Evolutionary conservation across 1,284 basidiomycete genomes (phyloP).

Genomic region (Golubevia pallescens): DNA sequence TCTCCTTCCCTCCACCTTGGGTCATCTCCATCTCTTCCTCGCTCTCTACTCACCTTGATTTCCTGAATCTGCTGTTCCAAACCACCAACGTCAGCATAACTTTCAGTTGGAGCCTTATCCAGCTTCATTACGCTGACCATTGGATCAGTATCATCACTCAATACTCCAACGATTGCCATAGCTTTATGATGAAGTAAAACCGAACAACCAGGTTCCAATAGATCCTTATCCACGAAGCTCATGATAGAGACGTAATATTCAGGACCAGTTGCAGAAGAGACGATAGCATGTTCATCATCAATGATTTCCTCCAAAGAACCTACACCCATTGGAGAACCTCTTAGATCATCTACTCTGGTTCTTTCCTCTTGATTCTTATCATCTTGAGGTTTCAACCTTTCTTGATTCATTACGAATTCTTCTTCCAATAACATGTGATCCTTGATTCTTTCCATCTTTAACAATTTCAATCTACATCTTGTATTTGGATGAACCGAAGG

Average conservation of each 20-base stretch:
- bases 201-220: conserved; percentile 93
- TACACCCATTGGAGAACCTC: conserved; percentile 95
- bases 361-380: conserved; percentile 96
- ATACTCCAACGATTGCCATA: conserved; percentile 90
- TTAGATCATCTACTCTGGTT: conserved; percentile 89
- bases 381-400: conserved; percentile 72
- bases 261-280: conserved; percentile 90
- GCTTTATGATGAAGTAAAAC: conserved; percentile 96
- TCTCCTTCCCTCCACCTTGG: too few species aligned
- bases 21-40: too few species aligned
- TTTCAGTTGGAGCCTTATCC: conserved; percentile 97
- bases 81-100: conserved; percentile 97
- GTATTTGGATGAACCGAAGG: conserved; percentile 93
- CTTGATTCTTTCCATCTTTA: conserved; percentile 97
- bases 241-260: conserved; percentile 99
- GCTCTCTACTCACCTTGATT: conserved; percentile 90
- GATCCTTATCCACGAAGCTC: conserved; percentile 98
- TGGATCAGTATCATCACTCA: conserved; percentile 95
- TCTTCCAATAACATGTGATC: conserved; percentile 97
- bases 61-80: conserved; percentile 96
- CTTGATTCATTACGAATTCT: conserved; percentile 96
- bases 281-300: conserved; percentile 99
- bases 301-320: conserved; percentile 99
- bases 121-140: conserved; percentile 99
- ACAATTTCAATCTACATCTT: conserved; percentile 90